Percentiles rank a stretch among this genome's conserved stretches.
These are phyloP conservation scores for Backusella liffmaniae DNA, from an alignment of 192 early-diverging fungal genomes.

Conservation along the genomic window DNA sequence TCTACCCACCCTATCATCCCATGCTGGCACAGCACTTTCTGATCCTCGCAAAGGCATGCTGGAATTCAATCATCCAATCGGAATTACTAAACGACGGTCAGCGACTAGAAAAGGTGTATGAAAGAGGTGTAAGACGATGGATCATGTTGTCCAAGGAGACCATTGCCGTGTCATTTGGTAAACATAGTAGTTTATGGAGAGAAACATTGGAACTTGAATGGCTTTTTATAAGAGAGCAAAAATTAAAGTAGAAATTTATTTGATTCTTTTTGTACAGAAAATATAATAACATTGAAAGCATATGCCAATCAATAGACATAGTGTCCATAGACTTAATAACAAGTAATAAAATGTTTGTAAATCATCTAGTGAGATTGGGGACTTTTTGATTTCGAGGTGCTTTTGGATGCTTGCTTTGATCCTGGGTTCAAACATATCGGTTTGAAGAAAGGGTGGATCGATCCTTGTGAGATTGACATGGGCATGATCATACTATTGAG, in stretches of 20 bases:
- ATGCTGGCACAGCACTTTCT: slow-evolving; percentile 30
- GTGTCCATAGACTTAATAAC: background rate
- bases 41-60: slow-evolving; percentile 22
- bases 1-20: slow-evolving; percentile 36
- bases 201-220: slow-evolving; percentile 34
- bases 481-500: slow-evolving; percentile 4
- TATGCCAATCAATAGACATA: slow-evolving; percentile 10
- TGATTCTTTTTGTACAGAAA: background rate
- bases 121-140: slow-evolving; percentile 29
- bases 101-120: slow-evolving; percentile 23
- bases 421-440: background rate
- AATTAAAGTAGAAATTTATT: slow-evolving; percentile 18
- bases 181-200: slow-evolving; percentile 28
- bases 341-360: background rate
- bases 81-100: slow-evolving; percentile 11
- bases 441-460: background rate
- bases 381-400: background rate
- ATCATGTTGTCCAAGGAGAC: slow-evolving; percentile 27
- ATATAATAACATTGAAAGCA: slow-evolving; percentile 4
- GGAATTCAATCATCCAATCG: slow-evolving; percentile 31
- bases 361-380: background rate
- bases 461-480: slow-evolving; percentile 11
- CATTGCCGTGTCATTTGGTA: slow-evolving; percentile 17
- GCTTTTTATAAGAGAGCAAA: slow-evolving; percentile 37
- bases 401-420: background rate